Conservation (phyloP, 352 stramenopile genomes). For the Phytophthora hibernalis region DNA sequence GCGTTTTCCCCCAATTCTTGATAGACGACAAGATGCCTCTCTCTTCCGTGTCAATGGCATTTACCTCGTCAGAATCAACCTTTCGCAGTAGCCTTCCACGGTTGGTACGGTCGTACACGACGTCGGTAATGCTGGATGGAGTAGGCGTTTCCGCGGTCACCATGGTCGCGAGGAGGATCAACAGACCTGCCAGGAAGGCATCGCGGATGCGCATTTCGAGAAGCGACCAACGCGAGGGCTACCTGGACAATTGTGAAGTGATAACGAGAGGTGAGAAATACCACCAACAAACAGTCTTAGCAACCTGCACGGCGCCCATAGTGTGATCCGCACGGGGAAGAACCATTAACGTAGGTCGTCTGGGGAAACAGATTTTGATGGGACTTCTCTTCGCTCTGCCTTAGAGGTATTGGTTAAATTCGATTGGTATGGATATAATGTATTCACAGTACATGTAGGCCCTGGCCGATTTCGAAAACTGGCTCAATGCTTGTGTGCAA, state of each 20-base stretch:
- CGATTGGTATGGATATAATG: too few relatives aligned
- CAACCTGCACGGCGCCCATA: too few relatives aligned
- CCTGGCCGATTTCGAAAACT: too few relatives aligned
- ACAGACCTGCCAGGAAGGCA: neutral
- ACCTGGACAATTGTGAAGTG: neutral
- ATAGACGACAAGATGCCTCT: neutral
- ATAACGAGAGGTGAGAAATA: too few relatives aligned
- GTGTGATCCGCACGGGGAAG: too few relatives aligned
- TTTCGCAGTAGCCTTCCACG: neutral
- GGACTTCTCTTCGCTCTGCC: too few relatives aligned
- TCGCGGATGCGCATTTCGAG: neutral
- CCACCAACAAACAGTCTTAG: too few relatives aligned
- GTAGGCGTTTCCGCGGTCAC: neutral
- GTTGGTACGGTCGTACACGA: neutral
- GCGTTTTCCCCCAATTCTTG: neutral
- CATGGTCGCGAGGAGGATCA: neutral
- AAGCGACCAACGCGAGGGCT: neutral
- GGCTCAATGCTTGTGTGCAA: too few relatives aligned
- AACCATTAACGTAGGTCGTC: too few relatives aligned
- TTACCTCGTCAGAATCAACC: neutral
- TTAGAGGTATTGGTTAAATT: too few relatives aligned
- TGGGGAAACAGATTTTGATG: too few relatives aligned
- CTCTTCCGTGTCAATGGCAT: slow-evolving; percentile 1
- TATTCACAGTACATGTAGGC: too few relatives aligned
- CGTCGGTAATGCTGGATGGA: neutral